Evolutionary conservation across 495 filamentous ascomycete species (phyloP).

Genomic region (Daldinia decipiens): DNA sequence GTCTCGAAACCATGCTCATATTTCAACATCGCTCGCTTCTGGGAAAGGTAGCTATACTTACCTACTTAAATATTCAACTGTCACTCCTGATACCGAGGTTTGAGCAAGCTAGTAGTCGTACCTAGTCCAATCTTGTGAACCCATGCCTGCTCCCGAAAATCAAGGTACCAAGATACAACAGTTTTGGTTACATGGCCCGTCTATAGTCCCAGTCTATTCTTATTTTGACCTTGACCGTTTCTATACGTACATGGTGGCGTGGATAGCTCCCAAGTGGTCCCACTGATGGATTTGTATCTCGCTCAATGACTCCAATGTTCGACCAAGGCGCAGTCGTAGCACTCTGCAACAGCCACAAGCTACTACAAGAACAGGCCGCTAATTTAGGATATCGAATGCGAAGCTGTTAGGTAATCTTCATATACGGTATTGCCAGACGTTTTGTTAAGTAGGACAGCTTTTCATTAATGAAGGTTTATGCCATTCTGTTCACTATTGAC

Average conservation of each 20-base stretch:
- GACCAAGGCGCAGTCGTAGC: background rate
- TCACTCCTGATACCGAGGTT: background rate
- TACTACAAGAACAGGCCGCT: background rate
- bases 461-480: background rate
- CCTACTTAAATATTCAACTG: slow-evolving; percentile 7
- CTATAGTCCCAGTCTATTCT: slow-evolving; percentile 3
- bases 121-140: background rate
- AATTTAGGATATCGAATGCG: background rate
- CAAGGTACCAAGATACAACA: background rate
- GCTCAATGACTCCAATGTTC: background rate
- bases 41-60: background rate
- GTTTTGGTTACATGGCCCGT: background rate
- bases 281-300: background rate
- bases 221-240: slow-evolving; percentile 1
- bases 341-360: background rate
- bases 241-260: background rate
- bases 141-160: background rate
- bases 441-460: background rate
- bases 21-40: background rate
- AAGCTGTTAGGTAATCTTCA: background rate
- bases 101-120: background rate
- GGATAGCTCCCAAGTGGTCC: background rate
- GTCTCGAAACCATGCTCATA: background rate
- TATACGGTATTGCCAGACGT: background rate
- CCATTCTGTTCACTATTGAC: background rate